Base-by-base conservation (phyloP, 1,284 basidiomycete genomes). In the Gymnopus androsaceus region DNA sequence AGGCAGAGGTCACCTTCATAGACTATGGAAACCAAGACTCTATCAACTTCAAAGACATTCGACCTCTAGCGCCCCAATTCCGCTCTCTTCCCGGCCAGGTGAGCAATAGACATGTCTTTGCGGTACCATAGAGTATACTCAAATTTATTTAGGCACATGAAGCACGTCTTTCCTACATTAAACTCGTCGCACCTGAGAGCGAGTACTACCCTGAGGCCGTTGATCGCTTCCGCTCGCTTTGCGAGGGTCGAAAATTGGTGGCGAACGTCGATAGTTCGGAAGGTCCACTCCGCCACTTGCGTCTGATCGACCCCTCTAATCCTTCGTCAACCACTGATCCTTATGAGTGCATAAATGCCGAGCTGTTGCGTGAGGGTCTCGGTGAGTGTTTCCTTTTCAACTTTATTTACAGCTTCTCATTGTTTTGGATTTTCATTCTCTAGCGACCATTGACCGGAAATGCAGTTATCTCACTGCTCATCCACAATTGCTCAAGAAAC, bases 21-120 rank as follows among this genome's bases (percentile, higher is more conserved):
- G 90, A 91, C 71, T 93, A 93, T 64, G 94, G 94, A 50, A 95
- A 95, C 69, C 92, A 94, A 74, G 92, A 94, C 67, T 90, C 82
- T 3, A 77, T 94, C 27, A 72, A 85, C 1, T 95, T 93, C 72
- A 73, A 79, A 21, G 77, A 87, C 61, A 84, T 95, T 61, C 82
- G 94, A 27, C 92, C 92, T 3, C 79, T 96, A 36, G 94, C 95
- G 67, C 74, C 86, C 23, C 90, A 88, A 69, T 96, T 95, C 82
- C 88, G 90, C 62, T 81, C 86, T 5, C 77, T 96, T 9, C 85
- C 92, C 31, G 90, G 91, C 38, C 90, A 90, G 51, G 90, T 92
- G 42, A 89, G 89, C 27, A 84, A 88, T 30, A 91, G 88, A 88
- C 87, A 63, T 40, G 71, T 55, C 47, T 33, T 27, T 44, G n/a